A percentile compares a stretch with the other conserved stretches of the same genome.
Evolutionary conservation across 768 basidiomycete species (phyloP).

Genomic region (Lepiota venenata): DNA sequence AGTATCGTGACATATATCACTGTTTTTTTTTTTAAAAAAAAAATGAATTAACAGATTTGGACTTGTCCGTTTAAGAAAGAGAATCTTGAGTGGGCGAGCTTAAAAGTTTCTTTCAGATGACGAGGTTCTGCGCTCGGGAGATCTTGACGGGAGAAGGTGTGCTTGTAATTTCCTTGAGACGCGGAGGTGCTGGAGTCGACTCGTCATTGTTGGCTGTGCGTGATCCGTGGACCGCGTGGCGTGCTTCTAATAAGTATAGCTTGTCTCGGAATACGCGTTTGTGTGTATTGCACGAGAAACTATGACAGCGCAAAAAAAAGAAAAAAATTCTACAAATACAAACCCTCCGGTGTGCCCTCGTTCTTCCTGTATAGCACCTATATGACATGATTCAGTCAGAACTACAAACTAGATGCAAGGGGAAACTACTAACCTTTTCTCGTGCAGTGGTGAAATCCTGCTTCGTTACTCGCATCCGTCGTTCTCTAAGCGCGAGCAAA

Average conservation of each 20-base stretch:
- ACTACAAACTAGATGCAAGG: background rate
- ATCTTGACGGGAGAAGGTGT: background rate
- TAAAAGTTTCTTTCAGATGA: too few species aligned
- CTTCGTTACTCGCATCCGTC: conserved; percentile 93
- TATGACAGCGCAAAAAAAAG: conserved; percentile 13
- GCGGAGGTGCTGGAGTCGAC: too few species aligned
- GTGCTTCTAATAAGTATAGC: too few species aligned
- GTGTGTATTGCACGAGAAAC: background rate
- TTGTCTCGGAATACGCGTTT: too few species aligned
- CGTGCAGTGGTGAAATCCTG: conserved; percentile 86
- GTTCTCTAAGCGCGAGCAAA: conserved; percentile 87
- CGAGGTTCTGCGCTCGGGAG: too few species aligned
- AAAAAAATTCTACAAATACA: conserved; percentile 59
- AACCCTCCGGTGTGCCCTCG: conserved; percentile 90
- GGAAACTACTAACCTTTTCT: conserved; percentile 69
- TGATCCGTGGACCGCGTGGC: too few species aligned
- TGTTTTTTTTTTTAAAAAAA: too few species aligned
- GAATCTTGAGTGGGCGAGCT: too few species aligned
- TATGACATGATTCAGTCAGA: conserved; percentile 10
- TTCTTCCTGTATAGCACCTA: conserved; percentile 94
- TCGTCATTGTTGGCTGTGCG: too few species aligned
- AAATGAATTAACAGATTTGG: too few species aligned
- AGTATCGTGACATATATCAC: too few species aligned
- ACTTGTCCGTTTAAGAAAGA: too few species aligned
- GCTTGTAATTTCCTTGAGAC: background rate